Evolutionary conservation across 257 asterid species (phyloP).

Genomic region (Plantago ovata): DNA sequence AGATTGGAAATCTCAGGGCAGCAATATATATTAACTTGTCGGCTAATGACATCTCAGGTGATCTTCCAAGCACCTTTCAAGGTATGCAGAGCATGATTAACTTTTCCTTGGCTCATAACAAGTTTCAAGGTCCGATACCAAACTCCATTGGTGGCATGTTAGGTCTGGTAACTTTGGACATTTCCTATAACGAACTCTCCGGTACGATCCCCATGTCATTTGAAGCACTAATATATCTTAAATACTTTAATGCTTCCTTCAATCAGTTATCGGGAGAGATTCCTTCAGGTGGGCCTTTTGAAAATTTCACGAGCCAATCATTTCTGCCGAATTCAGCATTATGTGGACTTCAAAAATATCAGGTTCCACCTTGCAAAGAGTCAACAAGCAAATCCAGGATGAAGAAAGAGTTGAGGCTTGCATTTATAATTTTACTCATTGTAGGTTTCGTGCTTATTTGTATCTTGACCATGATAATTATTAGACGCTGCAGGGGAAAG

Average conservation of each 20-base stretch:
- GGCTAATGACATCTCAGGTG: slow-evolving; percentile 27
- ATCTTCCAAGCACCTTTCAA: slow-evolving; percentile 27
- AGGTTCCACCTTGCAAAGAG: slow-evolving; percentile 17
- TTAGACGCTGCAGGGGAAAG: slow-evolving; percentile 6
- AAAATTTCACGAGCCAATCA: slow-evolving; percentile 9
- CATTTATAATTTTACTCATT: not conserved
- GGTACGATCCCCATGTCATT: slow-evolving; percentile 29
- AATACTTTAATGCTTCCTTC: slow-evolving; percentile 26
- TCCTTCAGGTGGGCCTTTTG: slow-evolving; percentile 25
- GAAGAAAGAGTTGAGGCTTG: not conserved
- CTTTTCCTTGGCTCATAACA: slow-evolving; percentile 31
- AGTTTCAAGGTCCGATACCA: slow-evolving; percentile 30
- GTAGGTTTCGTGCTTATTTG: not conserved
- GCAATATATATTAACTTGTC: slow-evolving; percentile 25
- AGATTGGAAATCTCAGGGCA: slow-evolving; percentile 24
- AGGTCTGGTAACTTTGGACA: slow-evolving; percentile 25
- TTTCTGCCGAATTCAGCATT: slow-evolving; percentile 23
- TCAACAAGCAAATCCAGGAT: not conserved
- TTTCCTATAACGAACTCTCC: slow-evolving; percentile 29
- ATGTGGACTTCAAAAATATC: slow-evolving; percentile 22
- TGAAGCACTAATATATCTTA: slow-evolving; percentile 18
- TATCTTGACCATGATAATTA: slow-evolving; percentile 11
- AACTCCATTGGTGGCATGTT: slow-evolving; percentile 18
- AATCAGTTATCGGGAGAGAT: slow-evolving; percentile 29
- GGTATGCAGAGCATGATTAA: slow-evolving; percentile 14